Evolutionary conservation across 805 yeast species (phyloP), one percentile per base, ranked within the genome.

Genomic region (Candida argentea): DNA sequence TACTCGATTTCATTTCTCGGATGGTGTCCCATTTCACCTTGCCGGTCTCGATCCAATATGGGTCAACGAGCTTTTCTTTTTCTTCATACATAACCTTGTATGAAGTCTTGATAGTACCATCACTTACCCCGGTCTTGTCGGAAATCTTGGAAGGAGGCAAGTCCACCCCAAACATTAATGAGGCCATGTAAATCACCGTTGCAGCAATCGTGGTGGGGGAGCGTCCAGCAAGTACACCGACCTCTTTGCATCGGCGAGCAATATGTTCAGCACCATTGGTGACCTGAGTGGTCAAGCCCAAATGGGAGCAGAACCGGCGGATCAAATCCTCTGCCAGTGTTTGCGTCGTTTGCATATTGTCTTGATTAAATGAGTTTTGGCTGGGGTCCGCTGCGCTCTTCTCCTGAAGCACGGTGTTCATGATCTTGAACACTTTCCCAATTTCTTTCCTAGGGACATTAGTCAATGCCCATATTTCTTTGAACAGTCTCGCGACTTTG

Each of bases 161-260:
- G 28, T 75, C 80, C 20, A 78, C 76, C 25, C 81, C 81, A 50
- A 87, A 87, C n/a, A 91, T 59, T n/a, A 83, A 61, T 4, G 89
- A 81, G 5, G 95, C 83, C 82, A 91, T 78, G 57, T 89, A 91
- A 27, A 91, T 89, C 4, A 91, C 94, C 1, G 96, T 93, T 5
- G 97, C 97, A 0, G 97, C 96, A 47, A 91, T 85, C 20, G 98
- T 89, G 30, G 87, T 87, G 16, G 98, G 98, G 3, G 95, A 83
- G 41, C 95, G 72, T 44, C 98, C 97, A 11, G 94, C 96, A 46
- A 91, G 66, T 21, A 89, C 93, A 31, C 96, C 95, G 36, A 80
- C 78, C 37, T 83, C 94, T 48, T 84, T 82, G 46, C 94, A 85
- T 39, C 79, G 70, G 48, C 85, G 75, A 2, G 96, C 95, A 41